These are phyloP conservation scores for Psidium guajava DNA, from an alignment of 345 rosid species.

Conservation along the genomic window DNA sequence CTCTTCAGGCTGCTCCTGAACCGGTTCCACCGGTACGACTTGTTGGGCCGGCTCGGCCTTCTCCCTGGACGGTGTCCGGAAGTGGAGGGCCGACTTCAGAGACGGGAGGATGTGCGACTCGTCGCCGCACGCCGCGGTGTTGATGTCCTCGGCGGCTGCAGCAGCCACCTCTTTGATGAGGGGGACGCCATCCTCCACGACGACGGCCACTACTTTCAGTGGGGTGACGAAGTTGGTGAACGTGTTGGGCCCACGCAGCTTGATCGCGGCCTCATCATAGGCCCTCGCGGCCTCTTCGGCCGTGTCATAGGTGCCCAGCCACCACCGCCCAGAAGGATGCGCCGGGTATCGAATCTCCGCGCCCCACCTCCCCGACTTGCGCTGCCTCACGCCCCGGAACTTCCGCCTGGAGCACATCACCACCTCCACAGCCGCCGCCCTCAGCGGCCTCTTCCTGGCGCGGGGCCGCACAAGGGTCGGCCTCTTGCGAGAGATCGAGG, in stretches of 20 bases:
- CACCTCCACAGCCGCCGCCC: neutral
- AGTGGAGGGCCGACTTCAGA: conserved; percentile 76
- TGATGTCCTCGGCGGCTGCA: neutral
- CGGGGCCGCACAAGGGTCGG: neutral
- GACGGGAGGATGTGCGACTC: conserved; percentile 47
- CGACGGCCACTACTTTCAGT: neutral
- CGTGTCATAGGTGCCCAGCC: conserved; percentile 86
- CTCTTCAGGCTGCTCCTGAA: neutral
- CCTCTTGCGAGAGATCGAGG: conserved; percentile 15
- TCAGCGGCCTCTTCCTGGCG: conserved; percentile 1
- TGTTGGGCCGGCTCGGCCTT: conserved; percentile 17
- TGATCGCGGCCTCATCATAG: conserved; percentile 84
- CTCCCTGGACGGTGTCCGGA: conserved; percentile 24
- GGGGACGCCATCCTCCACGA: neutral
- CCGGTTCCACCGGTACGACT: neutral
- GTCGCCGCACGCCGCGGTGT: conserved; percentile 28
- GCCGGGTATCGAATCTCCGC: conserved; percentile 98
- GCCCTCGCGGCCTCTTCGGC: conserved; percentile 97
- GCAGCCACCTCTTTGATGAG: neutral
- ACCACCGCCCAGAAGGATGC: conserved; percentile 60
- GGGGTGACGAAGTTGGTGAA: conserved; percentile 62
- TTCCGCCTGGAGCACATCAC: conserved; percentile 20
- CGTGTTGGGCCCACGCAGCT: conserved; percentile 86
- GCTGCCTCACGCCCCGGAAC: conserved; percentile 83
- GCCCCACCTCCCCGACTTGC: conserved; percentile 99